Evolutionary conservation across 2,329 filamentous ascomycete genomes (phyloP), one percentile per base, ranked within the genome.

Genomic region (Elsinoe arachidis): DNA sequence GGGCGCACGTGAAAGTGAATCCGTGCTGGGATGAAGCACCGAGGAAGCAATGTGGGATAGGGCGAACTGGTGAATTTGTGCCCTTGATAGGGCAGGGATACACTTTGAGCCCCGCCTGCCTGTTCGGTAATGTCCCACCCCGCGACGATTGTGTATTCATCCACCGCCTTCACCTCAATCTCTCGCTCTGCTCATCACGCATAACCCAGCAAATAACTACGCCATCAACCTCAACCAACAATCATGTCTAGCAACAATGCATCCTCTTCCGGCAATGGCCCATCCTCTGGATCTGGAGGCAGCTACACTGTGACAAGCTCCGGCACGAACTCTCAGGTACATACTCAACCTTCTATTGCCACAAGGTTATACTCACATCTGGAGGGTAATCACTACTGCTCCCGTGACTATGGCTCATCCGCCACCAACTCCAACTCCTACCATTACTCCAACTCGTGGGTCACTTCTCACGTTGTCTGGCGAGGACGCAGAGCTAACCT

Each of bases 361-460:
- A n/a, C 21, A 44, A 41, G 26, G 47, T 26, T 14, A 39, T 5
- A 15, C 14, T 43, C 7, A 15, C 30, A 54, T 47, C 9, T 52
- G 9, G 56, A 86, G 83, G 84, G 85, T 61, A 87, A 87, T 71
- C 80, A 83, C 72, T 87, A 82, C 66, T 85, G 83, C 70, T 70
- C 78, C 44, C 82, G 84, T 34, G 80, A 84, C 71, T 86, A 86
- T 62, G 81, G 81, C 60, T 76, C 74, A 61, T 64, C 70, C 52
- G 80, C 78, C 6, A 62, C 75, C 53, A 83, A 84, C 68, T 70
- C 72, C 30, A 86, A 86, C 72, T 72, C 75, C 5, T 85, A 84
- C 68, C 84, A 87, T 67, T 88, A 87, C 68, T 86, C 82, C 55
- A 88, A 88, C 74, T 66, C 59, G 79, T 81, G 67, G 61, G 76